Conservation (phyloP, 1,284 basidiomycete species). For the Agroathelia rolfsii region DNA sequence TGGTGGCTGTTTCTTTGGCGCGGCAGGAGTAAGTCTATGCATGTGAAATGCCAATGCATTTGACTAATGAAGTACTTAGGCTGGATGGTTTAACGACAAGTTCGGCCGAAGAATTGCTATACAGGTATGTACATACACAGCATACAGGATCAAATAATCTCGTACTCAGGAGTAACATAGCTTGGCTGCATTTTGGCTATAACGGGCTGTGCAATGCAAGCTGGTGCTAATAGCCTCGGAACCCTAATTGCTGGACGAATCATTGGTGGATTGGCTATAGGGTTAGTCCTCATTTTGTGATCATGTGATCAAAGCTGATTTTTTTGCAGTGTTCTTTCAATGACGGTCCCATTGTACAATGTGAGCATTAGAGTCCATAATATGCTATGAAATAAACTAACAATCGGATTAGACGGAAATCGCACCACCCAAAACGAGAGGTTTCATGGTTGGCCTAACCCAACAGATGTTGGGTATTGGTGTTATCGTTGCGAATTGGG, state of each 20-base stretch:
- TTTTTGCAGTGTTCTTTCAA: constrained; percentile 37
- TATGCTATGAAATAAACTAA: no score
- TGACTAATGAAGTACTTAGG: no score
- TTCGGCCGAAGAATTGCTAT: constrained; percentile 48
- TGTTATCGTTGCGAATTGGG: constrained; percentile 56
- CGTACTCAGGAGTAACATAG: constrained; percentile 20
- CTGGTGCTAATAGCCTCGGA: constrained; percentile 47
- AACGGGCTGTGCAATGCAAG: constrained; percentile 54
- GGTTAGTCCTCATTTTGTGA: constrained; percentile 23
- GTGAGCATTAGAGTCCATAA: no score
- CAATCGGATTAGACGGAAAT: constrained; percentile 66
- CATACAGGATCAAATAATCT: neutral
- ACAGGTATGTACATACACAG: constrained; percentile 27
- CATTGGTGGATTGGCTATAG: constrained; percentile 48
- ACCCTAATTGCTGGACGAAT: constrained; percentile 59
- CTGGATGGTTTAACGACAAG: constrained; percentile 40
- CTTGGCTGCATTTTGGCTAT: constrained; percentile 38
- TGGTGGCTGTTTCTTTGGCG: constrained; percentile 49
- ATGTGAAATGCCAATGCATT: constrained; percentile 30
- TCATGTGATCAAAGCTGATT: constrained; percentile 1
- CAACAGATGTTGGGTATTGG: constrained; percentile 56
- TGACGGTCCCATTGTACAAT: constrained; percentile 52
- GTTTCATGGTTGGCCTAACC: constrained; percentile 58
- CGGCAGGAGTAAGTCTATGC: no score
- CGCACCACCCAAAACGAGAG: constrained; percentile 51